Evolutionary conservation across 2,329 filamentous ascomycete species (phyloP).

Genomic region (Falciphora oryzae): DNA sequence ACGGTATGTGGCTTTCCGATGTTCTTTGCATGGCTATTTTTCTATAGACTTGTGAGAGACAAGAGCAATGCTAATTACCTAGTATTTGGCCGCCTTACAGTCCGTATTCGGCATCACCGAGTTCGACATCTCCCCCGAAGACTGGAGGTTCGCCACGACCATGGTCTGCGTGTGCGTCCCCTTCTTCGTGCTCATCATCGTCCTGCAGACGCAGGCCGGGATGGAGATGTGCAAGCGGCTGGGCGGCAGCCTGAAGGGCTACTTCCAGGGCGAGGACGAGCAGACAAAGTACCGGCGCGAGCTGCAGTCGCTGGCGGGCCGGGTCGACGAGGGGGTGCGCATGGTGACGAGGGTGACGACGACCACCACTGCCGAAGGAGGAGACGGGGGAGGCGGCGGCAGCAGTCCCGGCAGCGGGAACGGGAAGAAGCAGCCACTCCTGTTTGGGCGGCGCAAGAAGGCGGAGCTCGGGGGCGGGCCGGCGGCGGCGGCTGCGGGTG

Average conservation of each 20-base stretch:
- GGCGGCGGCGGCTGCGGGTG: not conserved
- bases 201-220: constrained; percentile 37
- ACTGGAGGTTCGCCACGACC: constrained; percentile 45
- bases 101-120: constrained; percentile 51
- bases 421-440: not conserved
- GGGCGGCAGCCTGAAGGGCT: constrained; percentile 13
- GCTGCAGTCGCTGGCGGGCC: constrained; percentile 4
- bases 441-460: not conserved
- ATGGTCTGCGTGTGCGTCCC: constrained; percentile 60
- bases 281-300: constrained; percentile 3
- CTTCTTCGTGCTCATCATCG: constrained; percentile 41
- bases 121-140: constrained; percentile 33
- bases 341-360: not conserved
- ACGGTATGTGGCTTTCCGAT: constrained; percentile 33
- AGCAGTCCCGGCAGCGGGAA: too few relatives aligned
- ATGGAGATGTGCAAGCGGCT: constrained; percentile 17
- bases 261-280: constrained; percentile 8
- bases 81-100: constrained; percentile 14
- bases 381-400: not conserved
- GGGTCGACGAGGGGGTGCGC: not conserved
- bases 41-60: too few relatives aligned
- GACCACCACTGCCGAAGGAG: not conserved
- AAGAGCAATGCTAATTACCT: not conserved
- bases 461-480: not conserved
- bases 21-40: not conserved